Evolutionary conservation across 768 basidiomycete genomes (phyloP).

Genomic region (Rhizopogon vulgaris): DNA sequence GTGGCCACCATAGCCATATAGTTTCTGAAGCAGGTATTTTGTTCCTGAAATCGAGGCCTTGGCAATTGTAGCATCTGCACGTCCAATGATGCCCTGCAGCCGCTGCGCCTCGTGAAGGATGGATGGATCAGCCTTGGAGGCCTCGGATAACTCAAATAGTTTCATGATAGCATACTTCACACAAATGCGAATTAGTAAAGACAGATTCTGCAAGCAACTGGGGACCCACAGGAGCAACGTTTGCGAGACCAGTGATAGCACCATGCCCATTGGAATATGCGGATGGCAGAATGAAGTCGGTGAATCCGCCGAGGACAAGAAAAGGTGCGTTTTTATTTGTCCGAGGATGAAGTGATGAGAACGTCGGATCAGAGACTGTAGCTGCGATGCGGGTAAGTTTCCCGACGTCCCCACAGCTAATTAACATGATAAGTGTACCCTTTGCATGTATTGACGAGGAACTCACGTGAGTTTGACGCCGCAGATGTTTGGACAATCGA

Average conservation of each 20-base stretch:
- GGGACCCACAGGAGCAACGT: constrained; percentile 63
- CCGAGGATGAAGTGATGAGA: constrained; percentile 57
- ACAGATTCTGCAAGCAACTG: constrained; percentile 1
- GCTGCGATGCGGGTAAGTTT: constrained; percentile 83
- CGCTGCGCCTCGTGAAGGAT: constrained; percentile 63
- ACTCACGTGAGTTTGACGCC: constrained; percentile 89
- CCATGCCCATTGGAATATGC: constrained; percentile 73
- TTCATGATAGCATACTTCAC: constrained; percentile 50
- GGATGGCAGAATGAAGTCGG: constrained; percentile 77
- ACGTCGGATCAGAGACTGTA: constrained; percentile 50
- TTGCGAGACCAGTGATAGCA: constrained; percentile 86
- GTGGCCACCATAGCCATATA: constrained; percentile 75
- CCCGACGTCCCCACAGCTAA: constrained; percentile 85
- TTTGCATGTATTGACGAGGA: neutral
- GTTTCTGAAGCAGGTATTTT: constrained; percentile 70
- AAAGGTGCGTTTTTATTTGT: constrained; percentile 64
- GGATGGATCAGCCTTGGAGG: constrained; percentile 46
- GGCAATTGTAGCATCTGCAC: constrained; percentile 75
- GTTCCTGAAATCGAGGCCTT: constrained; percentile 75
- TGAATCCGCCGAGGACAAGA: constrained; percentile 80
- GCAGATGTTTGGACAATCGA: constrained; percentile 67
- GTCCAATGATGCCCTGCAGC: constrained; percentile 76
- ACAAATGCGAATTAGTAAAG: constrained; percentile 1
- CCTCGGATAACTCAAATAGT: constrained; percentile 58
- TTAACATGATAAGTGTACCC: constrained; percentile 6